Evolutionary conservation across 2,329 filamentous ascomycete species (phyloP), one percentile per base, ranked within the genome.

Genomic region (Incumbomyces lentus): DNA sequence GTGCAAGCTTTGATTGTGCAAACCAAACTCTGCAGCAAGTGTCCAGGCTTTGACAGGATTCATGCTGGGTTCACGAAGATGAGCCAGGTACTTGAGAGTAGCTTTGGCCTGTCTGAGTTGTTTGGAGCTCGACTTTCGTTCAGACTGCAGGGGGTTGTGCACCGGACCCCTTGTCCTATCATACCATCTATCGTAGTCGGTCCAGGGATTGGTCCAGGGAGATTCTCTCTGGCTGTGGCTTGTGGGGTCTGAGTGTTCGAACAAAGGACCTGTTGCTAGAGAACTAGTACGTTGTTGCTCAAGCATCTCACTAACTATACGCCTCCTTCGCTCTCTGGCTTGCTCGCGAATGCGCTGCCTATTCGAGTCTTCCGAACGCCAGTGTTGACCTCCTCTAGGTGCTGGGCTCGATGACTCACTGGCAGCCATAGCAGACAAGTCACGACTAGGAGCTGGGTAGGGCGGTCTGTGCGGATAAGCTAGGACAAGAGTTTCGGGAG

Each of bases 1-100:
- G 18, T 37, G 12, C 18, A 45, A 34, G 18, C 34, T 45, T 29
- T 45, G 42, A 13, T 45, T 45, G 42, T 46, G 36, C 30, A 46
- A 17, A 8, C 36, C 33, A 4, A 46, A 18, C 19, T 46, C 44
- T 4, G 36, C n/a, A 17, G 44, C 44, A 8, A 40, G 22, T 6
- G n/a, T 33, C 44, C 36, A 46, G 14, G 44, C 44, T 40, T 29
- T 29, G 2, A 22, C 36, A 3, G 10, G 10, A 19, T 7, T 38
- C 29, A 40, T 30, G 22, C 34, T 29, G 6, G 22, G 31, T 17
- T 46, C 36, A 19, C 37, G 26, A 4, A 46, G 37, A 2, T 17
- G 44, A 8, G 44, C 37, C 6, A 46, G 30, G 30, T 46, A 40
- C n/a, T 46, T 18, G 13, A 46, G 19, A 14, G 42, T 26, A 12